phyloP scores from a whole-genome alignment of 202 grass and related monocot species.

The Digitaria exilis region DNA sequence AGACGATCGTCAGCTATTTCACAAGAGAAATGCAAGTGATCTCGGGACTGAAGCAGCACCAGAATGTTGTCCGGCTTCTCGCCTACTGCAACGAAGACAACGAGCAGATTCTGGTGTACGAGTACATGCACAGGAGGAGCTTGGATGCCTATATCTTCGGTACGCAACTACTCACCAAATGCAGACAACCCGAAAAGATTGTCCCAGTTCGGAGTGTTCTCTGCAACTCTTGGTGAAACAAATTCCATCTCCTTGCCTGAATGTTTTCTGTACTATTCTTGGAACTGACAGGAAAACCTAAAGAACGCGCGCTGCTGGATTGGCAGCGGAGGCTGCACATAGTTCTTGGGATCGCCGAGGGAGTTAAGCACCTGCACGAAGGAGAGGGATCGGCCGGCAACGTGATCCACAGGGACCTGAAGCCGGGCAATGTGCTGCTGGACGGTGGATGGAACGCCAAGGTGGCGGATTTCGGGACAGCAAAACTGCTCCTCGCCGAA shows the following conservation, averaged over 20 bases:
- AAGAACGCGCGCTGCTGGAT: not conserved
- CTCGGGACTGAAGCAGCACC: not conserved
- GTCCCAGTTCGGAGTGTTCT: too few species aligned
- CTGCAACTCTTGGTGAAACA: too few species aligned
- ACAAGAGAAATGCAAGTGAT: not conserved
- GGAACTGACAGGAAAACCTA: not conserved
- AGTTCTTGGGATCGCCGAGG: not conserved
- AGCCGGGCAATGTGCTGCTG: conserved; percentile 28
- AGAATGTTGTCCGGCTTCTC: not conserved
- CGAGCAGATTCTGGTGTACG: not conserved
- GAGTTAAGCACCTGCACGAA: conserved; percentile 24
- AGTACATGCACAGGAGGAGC: conserved; percentile 7
- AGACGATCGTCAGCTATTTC: not conserved
- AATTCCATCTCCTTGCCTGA: not conserved
- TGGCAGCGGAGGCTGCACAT: not conserved
- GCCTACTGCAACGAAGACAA: not conserved
- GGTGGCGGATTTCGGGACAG: conserved; percentile 35
- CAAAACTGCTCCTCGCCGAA: not conserved
- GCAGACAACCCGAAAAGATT: not conserved
- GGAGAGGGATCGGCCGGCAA: not conserved
- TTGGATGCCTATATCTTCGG: not conserved
- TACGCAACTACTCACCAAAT: not conserved
- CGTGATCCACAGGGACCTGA: conserved; percentile 48
- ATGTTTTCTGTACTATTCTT: not conserved
- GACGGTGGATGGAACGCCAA: conserved; percentile 17